Evolutionary conservation across 208 protist species (phyloP).

Genomic region (Herpetomonas tarakana): DNA sequence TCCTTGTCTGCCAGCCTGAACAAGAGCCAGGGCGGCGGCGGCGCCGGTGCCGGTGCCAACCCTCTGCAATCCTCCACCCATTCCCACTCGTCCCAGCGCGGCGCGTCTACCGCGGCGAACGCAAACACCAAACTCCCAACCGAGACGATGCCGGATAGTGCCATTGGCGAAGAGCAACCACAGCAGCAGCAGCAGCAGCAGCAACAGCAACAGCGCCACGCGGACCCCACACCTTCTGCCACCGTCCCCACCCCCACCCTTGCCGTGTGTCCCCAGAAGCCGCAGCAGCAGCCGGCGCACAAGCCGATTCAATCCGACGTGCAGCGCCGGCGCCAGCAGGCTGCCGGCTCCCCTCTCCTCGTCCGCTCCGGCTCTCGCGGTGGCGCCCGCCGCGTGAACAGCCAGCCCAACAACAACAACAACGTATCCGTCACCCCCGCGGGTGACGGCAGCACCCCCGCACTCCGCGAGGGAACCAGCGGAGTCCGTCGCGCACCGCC

Average conservation of each 20-base stretch:
- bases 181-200: background rate
- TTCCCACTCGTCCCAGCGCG: too few relatives aligned
- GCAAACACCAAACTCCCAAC: background rate
- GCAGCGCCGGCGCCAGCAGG: background rate
- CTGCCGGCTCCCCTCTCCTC: background rate
- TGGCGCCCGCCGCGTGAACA: too few relatives aligned
- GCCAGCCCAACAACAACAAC: too few relatives aligned
- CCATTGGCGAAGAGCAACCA: background rate
- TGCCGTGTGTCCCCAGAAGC: background rate
- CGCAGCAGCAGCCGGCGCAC: background rate
- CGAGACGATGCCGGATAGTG: background rate
- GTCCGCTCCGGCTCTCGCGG: background rate
- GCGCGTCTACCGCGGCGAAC: background rate
- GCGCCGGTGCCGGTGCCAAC: background rate
- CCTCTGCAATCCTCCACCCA: background rate
- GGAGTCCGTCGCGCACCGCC: background rate
- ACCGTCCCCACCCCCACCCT: background rate
- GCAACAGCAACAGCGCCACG: background rate
- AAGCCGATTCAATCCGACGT: background rate
- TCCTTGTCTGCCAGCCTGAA: background rate
- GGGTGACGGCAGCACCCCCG: too few relatives aligned
- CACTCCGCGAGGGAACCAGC: too few relatives aligned
- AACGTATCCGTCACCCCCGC: too few relatives aligned
- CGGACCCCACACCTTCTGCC: background rate
- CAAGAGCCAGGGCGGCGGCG: background rate